phyloP scores from a whole-genome alignment of 169 alveolate genomes.

The Plasmodium gallinaceum region DNA sequence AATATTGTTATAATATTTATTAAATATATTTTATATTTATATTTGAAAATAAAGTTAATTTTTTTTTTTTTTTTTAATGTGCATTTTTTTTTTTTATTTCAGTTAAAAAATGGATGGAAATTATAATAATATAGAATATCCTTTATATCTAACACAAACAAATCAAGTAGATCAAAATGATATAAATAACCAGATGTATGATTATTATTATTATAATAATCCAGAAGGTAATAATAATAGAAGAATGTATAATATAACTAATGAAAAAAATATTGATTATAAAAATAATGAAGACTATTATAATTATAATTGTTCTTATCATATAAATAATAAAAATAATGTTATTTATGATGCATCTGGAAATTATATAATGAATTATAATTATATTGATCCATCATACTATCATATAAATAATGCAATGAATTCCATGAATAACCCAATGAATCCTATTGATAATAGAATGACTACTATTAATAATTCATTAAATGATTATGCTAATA shows the following conservation, averaged over 20 bases:
- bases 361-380: conserved; percentile 33
- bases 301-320: conserved; percentile 5
- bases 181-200: conserved; percentile 34
- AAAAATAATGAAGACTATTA: conserved; percentile 17
- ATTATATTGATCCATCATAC: conserved; percentile 14
- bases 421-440: conserved; percentile 8
- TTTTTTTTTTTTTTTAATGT: not conserved
- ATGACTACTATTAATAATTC: conserved; percentile 15
- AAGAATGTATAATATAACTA: conserved; percentile 16
- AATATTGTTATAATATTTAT: no score
- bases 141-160: not conserved
- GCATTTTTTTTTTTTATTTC: conserved; percentile 18
- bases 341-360: conserved; percentile 14
- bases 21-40: no score
- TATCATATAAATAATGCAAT: conserved; percentile 16
- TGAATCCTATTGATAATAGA: not conserved
- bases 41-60: not conserved
- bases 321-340: conserved; percentile 2
- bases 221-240: conserved; percentile 8
- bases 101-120: conserved; percentile 31
- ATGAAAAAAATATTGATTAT: conserved; percentile 18
- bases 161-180: conserved; percentile 37
- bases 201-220: conserved; percentile 51
- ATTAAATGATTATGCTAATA: conserved; percentile 29
- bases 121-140: conserved; percentile 22